Base-by-base conservation (phyloP, 1,284 basidiomycete genomes). In the Neolentinus lepideus region DNA sequence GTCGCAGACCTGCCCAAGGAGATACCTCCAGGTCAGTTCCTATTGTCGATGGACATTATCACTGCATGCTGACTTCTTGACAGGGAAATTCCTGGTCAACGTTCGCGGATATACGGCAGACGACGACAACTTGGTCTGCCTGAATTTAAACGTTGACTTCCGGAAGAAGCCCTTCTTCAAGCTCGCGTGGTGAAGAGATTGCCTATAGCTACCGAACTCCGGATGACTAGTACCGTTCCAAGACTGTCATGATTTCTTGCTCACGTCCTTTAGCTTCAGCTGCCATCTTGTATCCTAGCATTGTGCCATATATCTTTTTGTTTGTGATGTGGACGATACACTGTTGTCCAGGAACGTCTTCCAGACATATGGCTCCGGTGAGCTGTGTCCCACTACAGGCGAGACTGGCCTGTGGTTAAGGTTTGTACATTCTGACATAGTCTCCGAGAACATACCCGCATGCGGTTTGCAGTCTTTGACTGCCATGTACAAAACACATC, bases 1-100 rank as follows among this genome's bases (percentile, higher is more conserved):
- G 91, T 84, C 0, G 92, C 96, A 53, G 76, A 79, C 9, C 75
- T 97, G 12, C 94, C 94, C 11, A 88, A 79, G 63, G 92, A 97
- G 73, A 94, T 98, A 56, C 94, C 94, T 1, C 79, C 75, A 69
- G 92, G 94, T 92, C 58, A 56, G 82, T 67, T 14, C 29, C 12
- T 31, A 43, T 27, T 51, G n/a, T n/a, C n/a, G n/a, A 19, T 4
- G 24, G 26, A 21, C 29, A 25, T 51, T 25, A 16, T 54, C 19
- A 50, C 26, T 33, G 45, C 11, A 2, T 21, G 22, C 33, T 31
- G 25, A 19, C 29, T 56, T 50, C 53, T 21, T 43, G 6, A 43
- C 38, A 94, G 96, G 93, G 71, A 96, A 93, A 69, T 98, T 98
- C 74, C 71, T 65, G 8, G 84, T 99, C 54, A 69, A 78, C 46